These are phyloP conservation scores for Coemansia sp. DNA, from an alignment of 192 early-diverging fungal species.

Conservation along the genomic window DNA sequence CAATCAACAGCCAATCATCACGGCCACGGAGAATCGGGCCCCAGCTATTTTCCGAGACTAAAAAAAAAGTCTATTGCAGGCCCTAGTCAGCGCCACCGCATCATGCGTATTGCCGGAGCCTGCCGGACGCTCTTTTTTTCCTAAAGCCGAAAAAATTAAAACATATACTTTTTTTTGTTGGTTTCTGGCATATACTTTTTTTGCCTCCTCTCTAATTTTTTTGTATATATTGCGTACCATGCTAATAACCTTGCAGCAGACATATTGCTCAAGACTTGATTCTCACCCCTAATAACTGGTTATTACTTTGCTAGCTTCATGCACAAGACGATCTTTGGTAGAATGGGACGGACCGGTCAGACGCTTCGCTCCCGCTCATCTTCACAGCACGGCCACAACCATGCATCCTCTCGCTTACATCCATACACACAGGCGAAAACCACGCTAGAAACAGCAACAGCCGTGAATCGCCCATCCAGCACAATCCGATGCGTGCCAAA, in stretches of 20 bases:
- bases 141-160: too few relatives aligned
- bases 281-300: too few relatives aligned
- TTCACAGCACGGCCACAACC: background rate
- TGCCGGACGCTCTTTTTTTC: background rate
- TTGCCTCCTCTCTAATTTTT: background rate
- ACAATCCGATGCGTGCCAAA: background rate
- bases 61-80: background rate
- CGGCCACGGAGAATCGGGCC: background rate
- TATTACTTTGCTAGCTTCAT: constrained; percentile 9
- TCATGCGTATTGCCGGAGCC: background rate
- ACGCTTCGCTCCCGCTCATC: constrained; percentile 16
- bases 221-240: background rate
- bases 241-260: background rate
- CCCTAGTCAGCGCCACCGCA: background rate
- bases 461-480: background rate
- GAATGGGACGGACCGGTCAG: constrained; percentile 40
- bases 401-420: constrained; percentile 11
- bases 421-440: constrained; percentile 8
- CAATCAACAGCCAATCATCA: background rate
- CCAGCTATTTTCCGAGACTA: background rate
- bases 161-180: too few relatives aligned
- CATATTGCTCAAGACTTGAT: background rate
- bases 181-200: background rate
- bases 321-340: constrained; percentile 26
- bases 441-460: background rate